Conservation (phyloP, 768 basidiomycete genomes). For the Leccinum boreale region DNA sequence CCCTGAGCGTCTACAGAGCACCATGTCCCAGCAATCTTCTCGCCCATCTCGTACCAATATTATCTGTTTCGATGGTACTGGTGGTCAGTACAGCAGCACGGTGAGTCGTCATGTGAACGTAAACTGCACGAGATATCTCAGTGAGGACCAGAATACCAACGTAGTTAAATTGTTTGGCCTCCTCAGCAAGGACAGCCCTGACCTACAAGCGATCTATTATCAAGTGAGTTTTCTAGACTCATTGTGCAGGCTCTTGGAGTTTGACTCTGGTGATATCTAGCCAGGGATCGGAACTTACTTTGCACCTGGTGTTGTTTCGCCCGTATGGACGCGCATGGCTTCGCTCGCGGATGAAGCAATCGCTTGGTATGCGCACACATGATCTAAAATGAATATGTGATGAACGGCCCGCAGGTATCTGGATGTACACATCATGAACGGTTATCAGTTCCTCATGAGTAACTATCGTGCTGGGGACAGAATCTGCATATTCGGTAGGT, state of each 20-base stretch:
- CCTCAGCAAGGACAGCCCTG: conserved; percentile 53
- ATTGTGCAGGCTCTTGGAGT: no score
- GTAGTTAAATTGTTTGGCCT: conserved; percentile 68
- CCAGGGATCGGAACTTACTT: conserved; percentile 49
- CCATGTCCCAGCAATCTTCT: conserved; percentile 14
- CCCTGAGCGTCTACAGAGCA: neutral
- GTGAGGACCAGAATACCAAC: conserved; percentile 52
- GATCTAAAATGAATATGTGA: neutral
- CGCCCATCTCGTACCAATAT: conserved; percentile 44
- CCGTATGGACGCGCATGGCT: conserved; percentile 55
- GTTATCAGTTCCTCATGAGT: conserved; percentile 77
- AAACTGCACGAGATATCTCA: neutral
- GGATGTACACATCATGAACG: conserved; percentile 67
- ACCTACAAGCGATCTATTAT: conserved; percentile 64
- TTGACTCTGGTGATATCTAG: conserved; percentile 21
- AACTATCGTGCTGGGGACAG: conserved; percentile 72
- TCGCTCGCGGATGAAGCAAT: conserved; percentile 64
- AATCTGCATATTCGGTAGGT: conserved; percentile 67
- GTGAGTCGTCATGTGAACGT: conserved; percentile 32
- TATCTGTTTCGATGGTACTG: conserved; percentile 71
- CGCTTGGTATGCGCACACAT: conserved; percentile 53
- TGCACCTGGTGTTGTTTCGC: conserved; percentile 64
- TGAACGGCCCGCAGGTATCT: conserved; percentile 51
- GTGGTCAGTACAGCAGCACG: conserved; percentile 44
- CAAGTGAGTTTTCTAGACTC: conserved; percentile 44